A percentile compares a stretch with the other conserved stretches of the same genome.
phyloP scores from a whole-genome alignment of 208 protist genomes.

The Strigomonas culicis region DNA sequence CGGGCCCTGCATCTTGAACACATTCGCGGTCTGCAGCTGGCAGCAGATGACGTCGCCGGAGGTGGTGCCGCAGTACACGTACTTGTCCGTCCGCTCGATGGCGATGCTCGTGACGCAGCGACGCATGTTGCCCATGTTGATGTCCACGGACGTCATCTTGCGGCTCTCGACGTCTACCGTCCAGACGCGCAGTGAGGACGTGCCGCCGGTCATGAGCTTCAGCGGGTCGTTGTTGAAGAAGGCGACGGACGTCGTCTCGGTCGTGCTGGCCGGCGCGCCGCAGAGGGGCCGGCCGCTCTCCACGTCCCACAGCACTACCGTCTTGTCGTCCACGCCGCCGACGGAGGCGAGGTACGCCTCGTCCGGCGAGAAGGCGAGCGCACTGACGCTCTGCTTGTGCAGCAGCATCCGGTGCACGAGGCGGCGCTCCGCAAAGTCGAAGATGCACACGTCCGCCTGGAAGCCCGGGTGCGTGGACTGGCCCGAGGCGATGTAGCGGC shows the following conservation, averaged over 20 bases:
- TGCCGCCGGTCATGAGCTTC: slow-evolving; percentile 89
- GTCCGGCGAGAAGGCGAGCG: slow-evolving; percentile 92
- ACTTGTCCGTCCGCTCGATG: slow-evolving; percentile 83
- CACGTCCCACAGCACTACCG: slow-evolving; percentile 94
- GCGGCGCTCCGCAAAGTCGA: slow-evolving; percentile 83
- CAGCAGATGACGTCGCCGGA: slow-evolving; percentile 92
- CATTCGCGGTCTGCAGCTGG: slow-evolving; percentile 73
- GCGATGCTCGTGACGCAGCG: slow-evolving; percentile 74
- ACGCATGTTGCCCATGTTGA: slow-evolving; percentile 89
- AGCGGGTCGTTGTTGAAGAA: slow-evolving; percentile 87
- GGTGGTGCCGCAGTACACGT: slow-evolving; percentile 90
- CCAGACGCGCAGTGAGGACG: slow-evolving; percentile 89
- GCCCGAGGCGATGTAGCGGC: slow-evolving; percentile 93
- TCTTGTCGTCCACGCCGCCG: slow-evolving; percentile 95
- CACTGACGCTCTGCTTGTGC: slow-evolving; percentile 94
- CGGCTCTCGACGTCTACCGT: slow-evolving; percentile 81
- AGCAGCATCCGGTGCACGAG: slow-evolving; percentile 91
- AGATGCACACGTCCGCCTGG: slow-evolving; percentile 92
- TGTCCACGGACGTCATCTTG: slow-evolving; percentile 89
- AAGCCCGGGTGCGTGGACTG: slow-evolving; percentile 95
- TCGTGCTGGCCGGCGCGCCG: slow-evolving; percentile 74
- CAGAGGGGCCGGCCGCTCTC: slow-evolving; percentile 88
- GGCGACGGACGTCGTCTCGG: slow-evolving; percentile 69
- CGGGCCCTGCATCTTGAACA: slow-evolving; percentile 91
- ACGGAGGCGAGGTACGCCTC: slow-evolving; percentile 92